A percentile compares a stretch with the other conserved stretches of the same genome.
Conservation (phyloP, 495 filamentous ascomycete genomes). For the Penicillium odoratum region DNA sequence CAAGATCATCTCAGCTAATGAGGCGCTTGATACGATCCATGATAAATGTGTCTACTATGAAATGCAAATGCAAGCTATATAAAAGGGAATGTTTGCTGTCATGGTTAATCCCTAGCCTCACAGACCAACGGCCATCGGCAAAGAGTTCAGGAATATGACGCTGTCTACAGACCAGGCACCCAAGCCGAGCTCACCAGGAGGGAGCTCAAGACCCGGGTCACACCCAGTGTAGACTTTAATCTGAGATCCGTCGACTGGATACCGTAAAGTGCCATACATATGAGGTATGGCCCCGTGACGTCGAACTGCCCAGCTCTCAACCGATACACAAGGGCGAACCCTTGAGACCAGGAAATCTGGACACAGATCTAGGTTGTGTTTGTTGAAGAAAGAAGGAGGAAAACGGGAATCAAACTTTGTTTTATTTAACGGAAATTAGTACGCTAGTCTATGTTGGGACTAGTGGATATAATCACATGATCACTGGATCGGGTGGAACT, state of each 20-base stretch:
- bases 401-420: conserved; percentile 26
- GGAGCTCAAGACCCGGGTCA: conserved; percentile 66
- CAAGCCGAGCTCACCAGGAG: conserved; percentile 68
- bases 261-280: conserved; percentile 69
- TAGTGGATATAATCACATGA: conserved; percentile 18
- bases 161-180: conserved; percentile 56
- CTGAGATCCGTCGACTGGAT: conserved; percentile 93
- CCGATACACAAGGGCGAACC: conserved; percentile 58
- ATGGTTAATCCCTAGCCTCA: conserved; percentile 89
- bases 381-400: conserved; percentile 45
- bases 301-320: conserved; percentile 84
- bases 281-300: conserved; percentile 76
- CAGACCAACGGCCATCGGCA: conserved; percentile 75
- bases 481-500: conserved; percentile 2
- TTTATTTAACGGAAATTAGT: conserved; percentile 34
- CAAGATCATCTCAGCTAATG: not conserved
- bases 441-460: conserved; percentile 20
- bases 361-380: conserved; percentile 75
- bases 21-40: not conserved
- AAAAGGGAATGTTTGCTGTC: conserved; percentile 63
- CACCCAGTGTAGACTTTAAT: conserved; percentile 56
- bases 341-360: conserved; percentile 63
- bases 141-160: conserved; percentile 87
- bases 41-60: not conserved
- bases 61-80: not conserved